phyloP scores from a whole-genome alignment of 2,329 filamentous ascomycete species.

The Diplodia sapinea region DNA sequence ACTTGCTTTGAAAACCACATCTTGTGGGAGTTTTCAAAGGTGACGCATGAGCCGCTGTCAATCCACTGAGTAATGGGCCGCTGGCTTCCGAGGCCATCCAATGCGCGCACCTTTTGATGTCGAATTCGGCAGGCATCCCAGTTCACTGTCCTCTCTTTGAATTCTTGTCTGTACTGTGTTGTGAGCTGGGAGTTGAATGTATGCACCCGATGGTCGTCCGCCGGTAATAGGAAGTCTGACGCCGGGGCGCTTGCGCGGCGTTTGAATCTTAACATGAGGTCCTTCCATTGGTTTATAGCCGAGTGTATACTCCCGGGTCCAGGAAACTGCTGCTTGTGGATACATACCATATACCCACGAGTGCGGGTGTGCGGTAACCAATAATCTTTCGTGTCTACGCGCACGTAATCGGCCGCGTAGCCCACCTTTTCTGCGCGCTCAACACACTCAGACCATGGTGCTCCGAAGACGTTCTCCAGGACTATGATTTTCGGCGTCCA shows the following conservation, averaged over 20 bases:
- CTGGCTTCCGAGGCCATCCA: conserved; percentile 57
- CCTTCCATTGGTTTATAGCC: conserved; percentile 50
- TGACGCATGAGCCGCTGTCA: conserved; percentile 58
- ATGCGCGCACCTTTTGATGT: conserved; percentile 62
- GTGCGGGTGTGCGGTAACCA: conserved; percentile 72
- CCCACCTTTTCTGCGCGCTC: conserved; percentile 56
- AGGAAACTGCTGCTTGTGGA: conserved; percentile 42
- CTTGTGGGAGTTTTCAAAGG: conserved; percentile 63
- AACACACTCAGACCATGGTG: conserved; percentile 59
- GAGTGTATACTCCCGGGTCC: conserved; percentile 34
- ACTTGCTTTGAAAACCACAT: conserved; percentile 59
- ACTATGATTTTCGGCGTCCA: conserved; percentile 68
- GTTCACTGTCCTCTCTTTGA: conserved; percentile 40
- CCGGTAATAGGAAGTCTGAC: conserved; percentile 64
- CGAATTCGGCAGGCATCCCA: conserved; percentile 66
- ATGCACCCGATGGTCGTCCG: conserved; percentile 61
- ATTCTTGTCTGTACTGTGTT: background rate
- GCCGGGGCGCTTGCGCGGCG: conserved; percentile 67
- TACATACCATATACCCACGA: conserved; percentile 55
- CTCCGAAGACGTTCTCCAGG: conserved; percentile 71
- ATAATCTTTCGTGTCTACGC: conserved; percentile 71
- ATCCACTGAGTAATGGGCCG: conserved; percentile 67
- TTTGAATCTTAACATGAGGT: conserved; percentile 55
- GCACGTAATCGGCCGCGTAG: conserved; percentile 60
- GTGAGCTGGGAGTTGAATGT: conserved; percentile 43